Evolutionary conservation across 495 filamentous ascomycete species (phyloP).

Genomic region (Peziza echinospora): DNA sequence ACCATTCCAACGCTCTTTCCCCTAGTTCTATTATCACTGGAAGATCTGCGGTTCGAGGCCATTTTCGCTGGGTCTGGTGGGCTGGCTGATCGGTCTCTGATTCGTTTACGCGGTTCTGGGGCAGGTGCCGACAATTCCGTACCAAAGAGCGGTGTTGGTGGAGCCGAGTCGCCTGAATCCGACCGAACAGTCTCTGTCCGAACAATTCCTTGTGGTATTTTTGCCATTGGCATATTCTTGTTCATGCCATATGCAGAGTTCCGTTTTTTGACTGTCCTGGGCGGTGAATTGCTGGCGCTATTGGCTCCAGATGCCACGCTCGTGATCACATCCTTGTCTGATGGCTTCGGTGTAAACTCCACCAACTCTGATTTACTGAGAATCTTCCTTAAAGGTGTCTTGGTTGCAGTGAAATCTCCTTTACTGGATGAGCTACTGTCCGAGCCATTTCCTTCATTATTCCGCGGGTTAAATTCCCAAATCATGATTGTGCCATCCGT

Average conservation of each 20-base stretch:
- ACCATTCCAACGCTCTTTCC: constrained; percentile 13
- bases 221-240: not conserved
- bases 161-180: constrained; percentile 18
- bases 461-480: constrained; percentile 30
- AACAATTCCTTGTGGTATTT: not conserved
- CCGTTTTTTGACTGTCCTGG: constrained; percentile 22
- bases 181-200: not conserved
- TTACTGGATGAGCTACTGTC: constrained; percentile 22
- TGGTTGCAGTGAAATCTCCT: constrained; percentile 29
- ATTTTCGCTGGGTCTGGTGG: constrained; percentile 17
- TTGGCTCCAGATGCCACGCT: constrained; percentile 24
- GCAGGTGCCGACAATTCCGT: constrained; percentile 2
- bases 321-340: not conserved
- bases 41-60: constrained; percentile 7
- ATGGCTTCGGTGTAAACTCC: constrained; percentile 30
- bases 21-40: constrained; percentile 11
- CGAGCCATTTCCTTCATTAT: not conserved
- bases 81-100: constrained; percentile 26
- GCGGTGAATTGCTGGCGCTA: constrained; percentile 39
- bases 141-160: constrained; percentile 20
- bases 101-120: constrained; percentile 14
- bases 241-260: not conserved
- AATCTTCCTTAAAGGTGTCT: constrained; percentile 47
- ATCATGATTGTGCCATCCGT: constrained; percentile 75
- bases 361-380: constrained; percentile 58